phyloP scores from a whole-genome alignment of 2,329 filamentous ascomycete genomes.

The Stenocarpella maydis region DNA sequence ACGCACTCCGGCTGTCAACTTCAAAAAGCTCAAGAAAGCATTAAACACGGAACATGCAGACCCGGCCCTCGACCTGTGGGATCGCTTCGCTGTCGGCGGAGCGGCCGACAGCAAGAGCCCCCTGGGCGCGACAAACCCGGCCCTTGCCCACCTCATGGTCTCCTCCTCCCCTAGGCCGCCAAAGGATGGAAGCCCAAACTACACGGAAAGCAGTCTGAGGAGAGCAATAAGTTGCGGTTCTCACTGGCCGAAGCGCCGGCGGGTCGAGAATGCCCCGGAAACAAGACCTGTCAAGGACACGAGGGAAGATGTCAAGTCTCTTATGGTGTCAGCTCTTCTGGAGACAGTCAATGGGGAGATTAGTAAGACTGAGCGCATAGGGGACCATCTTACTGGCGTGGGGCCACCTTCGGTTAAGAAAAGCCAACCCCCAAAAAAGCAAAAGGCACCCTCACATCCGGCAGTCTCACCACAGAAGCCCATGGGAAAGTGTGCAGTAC shows the following conservation, averaged over 20 bases:
- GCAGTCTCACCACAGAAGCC: constrained; percentile 22
- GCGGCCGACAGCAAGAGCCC: constrained; percentile 49
- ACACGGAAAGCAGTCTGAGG: constrained; percentile 60
- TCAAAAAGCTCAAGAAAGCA: constrained; percentile 64
- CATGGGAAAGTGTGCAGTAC: constrained; percentile 11
- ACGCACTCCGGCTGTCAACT: constrained; percentile 59
- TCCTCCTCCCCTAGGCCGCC: constrained; percentile 74
- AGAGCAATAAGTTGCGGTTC: constrained; percentile 74
- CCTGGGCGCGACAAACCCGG: constrained; percentile 60
- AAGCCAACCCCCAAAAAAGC: constrained; percentile 39
- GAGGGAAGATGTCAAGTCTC: constrained; percentile 59
- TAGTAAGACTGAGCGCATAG: constrained; percentile 50
- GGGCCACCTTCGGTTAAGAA: constrained; percentile 57
- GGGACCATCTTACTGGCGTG: constrained; percentile 42
- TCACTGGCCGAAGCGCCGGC: constrained; percentile 77
- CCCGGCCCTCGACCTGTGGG: constrained; percentile 79
- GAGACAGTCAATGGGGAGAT: constrained; percentile 69
- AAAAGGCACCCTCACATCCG: not conserved
- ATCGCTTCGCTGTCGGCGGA: constrained; percentile 70
- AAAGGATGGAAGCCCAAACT: constrained; percentile 50
- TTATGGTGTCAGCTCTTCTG: constrained; percentile 69
- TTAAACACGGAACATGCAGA: constrained; percentile 75
- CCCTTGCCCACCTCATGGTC: constrained; percentile 71
- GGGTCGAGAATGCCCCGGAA: constrained; percentile 56
- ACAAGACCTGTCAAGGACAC: constrained; percentile 36